A percentile compares a stretch with the other conserved stretches of the same genome.
These are phyloP conservation scores for Achaetomiella virescens DNA, from an alignment of 495 filamentous ascomycete genomes.

Conservation along the genomic window DNA sequence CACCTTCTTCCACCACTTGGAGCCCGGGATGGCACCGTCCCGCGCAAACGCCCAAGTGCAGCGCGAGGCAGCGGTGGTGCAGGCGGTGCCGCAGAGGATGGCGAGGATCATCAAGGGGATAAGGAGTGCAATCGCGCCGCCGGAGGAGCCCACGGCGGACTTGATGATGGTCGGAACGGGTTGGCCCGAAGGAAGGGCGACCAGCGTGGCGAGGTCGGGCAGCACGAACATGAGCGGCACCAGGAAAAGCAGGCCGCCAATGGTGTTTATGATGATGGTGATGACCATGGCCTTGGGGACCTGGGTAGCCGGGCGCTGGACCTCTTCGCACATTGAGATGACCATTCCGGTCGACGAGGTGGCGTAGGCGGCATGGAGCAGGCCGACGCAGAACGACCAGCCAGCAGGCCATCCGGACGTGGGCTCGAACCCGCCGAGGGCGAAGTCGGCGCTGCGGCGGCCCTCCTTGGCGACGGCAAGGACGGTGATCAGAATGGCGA, in stretches of 20 bases:
- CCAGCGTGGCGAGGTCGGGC: conserved; percentile 39
- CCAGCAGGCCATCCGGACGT: conserved; percentile 45
- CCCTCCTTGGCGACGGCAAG: conserved; percentile 42
- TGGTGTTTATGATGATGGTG: conserved; percentile 43
- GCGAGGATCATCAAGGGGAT: conserved; percentile 44
- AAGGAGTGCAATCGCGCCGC: conserved; percentile 41
- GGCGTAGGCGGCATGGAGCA: conserved; percentile 45
- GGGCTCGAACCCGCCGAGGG: conserved; percentile 40
- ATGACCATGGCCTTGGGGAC: conserved; percentile 48
- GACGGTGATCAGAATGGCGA: conserved; percentile 40
- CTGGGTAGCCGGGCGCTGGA: conserved; percentile 40
- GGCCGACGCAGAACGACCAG: conserved; percentile 45
- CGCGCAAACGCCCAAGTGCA: conserved; percentile 57
- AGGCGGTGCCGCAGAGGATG: conserved; percentile 56
- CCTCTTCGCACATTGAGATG: conserved; percentile 49
- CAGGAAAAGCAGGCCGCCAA: conserved; percentile 44
- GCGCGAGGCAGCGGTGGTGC: conserved; percentile 54
- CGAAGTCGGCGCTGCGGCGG: conserved; percentile 35
- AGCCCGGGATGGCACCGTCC: conserved; percentile 52
- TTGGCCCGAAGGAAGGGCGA: conserved; percentile 34
- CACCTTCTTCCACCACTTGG: conserved; percentile 45
- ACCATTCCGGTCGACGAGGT: conserved; percentile 51
- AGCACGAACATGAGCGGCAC: conserved; percentile 47
- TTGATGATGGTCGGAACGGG: conserved; percentile 44
- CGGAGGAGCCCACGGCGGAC: conserved; percentile 38